Evolutionary conservation across 352 stramenopile species (phyloP).

Genomic region (Pythium phragmitis): DNA sequence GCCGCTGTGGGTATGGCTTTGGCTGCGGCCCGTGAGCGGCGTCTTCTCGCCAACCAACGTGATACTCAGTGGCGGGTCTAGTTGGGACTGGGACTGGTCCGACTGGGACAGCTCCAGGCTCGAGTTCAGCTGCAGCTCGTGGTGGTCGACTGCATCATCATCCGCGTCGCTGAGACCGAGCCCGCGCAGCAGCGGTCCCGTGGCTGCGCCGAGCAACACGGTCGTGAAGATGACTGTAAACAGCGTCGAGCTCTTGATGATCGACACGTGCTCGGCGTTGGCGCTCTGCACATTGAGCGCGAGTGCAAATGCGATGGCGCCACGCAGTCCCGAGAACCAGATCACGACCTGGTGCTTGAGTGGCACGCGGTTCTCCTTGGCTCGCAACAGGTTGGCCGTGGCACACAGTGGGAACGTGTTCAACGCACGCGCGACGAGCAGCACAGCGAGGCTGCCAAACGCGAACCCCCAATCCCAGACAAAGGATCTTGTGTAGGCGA

Average conservation of each 20-base stretch:
- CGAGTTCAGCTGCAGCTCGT: background rate
- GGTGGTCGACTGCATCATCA: background rate
- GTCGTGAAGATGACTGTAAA: slow-evolving; percentile 63
- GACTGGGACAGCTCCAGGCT: background rate
- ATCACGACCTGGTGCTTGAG: slow-evolving; percentile 78
- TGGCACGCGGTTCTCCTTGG: slow-evolving; percentile 40
- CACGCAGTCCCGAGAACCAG: slow-evolving; percentile 92
- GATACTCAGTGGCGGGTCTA: background rate
- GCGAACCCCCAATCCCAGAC: slow-evolving; percentile 70
- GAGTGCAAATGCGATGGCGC: slow-evolving; percentile 91
- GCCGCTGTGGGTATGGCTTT: slow-evolving; percentile 12
- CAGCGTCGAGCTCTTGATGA: slow-evolving; percentile 52
- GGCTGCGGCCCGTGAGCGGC: background rate
- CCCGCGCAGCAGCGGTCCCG: slow-evolving; percentile 33
- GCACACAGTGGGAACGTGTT: slow-evolving; percentile 78
- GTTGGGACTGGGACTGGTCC: background rate
- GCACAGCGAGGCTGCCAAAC: slow-evolving; percentile 30
- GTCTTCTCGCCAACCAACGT: slow-evolving; percentile 2
- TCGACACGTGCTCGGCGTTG: slow-evolving; percentile 31
- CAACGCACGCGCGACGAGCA: slow-evolving; percentile 48
- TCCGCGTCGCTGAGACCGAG: slow-evolving; percentile 25
- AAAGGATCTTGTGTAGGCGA: slow-evolving; percentile 60
- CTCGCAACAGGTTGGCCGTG: slow-evolving; percentile 50
- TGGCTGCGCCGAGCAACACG: slow-evolving; percentile 43
- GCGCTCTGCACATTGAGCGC: slow-evolving; percentile 58